Base-by-base conservation (phyloP, 1,139 yeast species). In the Suhomyces terraborum region DNA sequence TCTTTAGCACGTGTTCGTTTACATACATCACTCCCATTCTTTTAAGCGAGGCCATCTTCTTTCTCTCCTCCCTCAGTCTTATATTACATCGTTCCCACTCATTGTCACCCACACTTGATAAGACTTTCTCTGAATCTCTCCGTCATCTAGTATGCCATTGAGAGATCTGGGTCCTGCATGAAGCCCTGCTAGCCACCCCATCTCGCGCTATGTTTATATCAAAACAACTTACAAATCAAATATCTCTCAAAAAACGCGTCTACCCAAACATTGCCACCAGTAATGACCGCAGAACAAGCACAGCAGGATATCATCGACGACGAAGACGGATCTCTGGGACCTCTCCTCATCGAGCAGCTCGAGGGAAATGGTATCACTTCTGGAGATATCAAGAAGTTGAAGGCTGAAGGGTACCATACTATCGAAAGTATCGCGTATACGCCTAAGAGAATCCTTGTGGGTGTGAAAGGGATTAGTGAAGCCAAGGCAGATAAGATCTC, bases 391-490 rank as follows among this genome's bases (percentile, higher is more conserved):
- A 81, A 79, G 50, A 91, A 88, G 61, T 73, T 94, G 42, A 77
- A 82, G 51, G 89, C 86, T 33, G 88, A 85, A 25, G 97, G 98
- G 1, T 82, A 76, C 55, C 87, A 86, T 59, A 93, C 98, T 1
- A 95, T 86, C 9, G 97, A 91, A 61, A 79, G 95, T 33, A 81
- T 93, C 45, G 98, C 98, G 2, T 88, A 88, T 56, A 88, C 95
- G 5, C 73, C 98, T 14, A 85, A 86, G 55, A 82, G 94, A 53
- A 81, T 79, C 8, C 70, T 93, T 36, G 67, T 87, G 36, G 75
- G 77, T 5, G 87, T 94, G 36, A 89, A 88, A 60, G 98, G 98
- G 33, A 89, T 93, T 31, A 86, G 96, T 19, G 99, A 94, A 59
- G 93, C 94, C 39, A 94, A 94, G 61, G 98, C 98, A 0, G 98